Base-by-base conservation (phyloP, 306 rosid genomes). In the Datisca glomerata region DNA sequence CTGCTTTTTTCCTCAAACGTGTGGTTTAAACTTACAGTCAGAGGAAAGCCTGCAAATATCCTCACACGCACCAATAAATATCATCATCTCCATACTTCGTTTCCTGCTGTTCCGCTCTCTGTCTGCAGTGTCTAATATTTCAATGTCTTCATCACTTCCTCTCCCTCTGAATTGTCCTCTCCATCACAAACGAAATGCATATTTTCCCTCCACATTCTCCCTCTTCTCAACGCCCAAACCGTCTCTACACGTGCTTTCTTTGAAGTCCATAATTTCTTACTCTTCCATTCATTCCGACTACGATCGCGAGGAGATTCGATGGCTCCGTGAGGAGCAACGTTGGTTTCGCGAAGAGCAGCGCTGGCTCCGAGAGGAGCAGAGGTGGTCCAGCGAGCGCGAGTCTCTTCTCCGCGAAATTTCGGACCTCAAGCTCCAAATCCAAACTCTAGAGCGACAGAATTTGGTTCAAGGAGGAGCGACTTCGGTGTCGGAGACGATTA, bases 271-370 rank as follows among this genome's bases (percentile, higher is more conserved):
- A 28, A 0, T 55, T 21, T 31, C 61, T 39, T 43, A 46, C 53
- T 58, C 77, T 43, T 59, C 77, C 33, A 19, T 7, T 25, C 33
- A 57, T 5, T 28, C 69, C 17, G 8, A 24, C 17, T 49, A 66
- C 41, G 71, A 72, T 38, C 67, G 60, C 56, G 81, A 82, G 32
- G 85, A 76, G 29, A 27, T 57, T 2, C 78, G 79, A 1, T 81
- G 96, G 96, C 79, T 80, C 27, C 86, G 94, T 3, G 94, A 87
- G 33, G 94, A 87, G 47, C 94, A 79, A 42, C 81, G 97, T 0
- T 87, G 97, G 97, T 69, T 83, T 1, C 85, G 93, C 0, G 92
- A 86, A 8, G 92, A 81, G 25, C 73, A 81, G 49, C 71, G 92
- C 0, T 86, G 96, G 96, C 72, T 81, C 40, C 86, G 86, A 7